These are phyloP conservation scores for Closterium sp. DNA, from an alignment of 139 green algal genomes.

Conservation along the genomic window DNA sequence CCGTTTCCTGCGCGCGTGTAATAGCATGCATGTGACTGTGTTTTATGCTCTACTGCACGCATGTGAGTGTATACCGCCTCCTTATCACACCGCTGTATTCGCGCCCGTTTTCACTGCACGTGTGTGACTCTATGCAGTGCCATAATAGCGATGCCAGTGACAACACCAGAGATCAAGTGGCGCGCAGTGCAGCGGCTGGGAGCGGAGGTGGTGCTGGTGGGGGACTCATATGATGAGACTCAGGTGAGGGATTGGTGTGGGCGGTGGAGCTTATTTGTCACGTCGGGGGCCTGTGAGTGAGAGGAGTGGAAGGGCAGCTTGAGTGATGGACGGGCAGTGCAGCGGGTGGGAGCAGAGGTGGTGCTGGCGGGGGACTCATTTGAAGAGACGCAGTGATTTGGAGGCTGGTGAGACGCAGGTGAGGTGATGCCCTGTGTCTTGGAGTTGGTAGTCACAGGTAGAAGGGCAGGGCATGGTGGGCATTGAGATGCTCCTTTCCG, in stretches of 20 bases:
- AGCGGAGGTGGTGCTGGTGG: slow-evolving; percentile 85
- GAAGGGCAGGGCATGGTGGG: slow-evolving; percentile 92
- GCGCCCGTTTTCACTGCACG: too few relatives aligned
- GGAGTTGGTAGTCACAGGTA: too few relatives aligned
- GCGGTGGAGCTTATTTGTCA: too few relatives aligned
- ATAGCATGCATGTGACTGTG: too few relatives aligned
- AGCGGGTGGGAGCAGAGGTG: slow-evolving; percentile 56
- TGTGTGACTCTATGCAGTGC: background rate
- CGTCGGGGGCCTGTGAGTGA: slow-evolving; percentile 61
- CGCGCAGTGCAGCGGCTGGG: slow-evolving; percentile 66
- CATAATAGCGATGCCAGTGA: slow-evolving; percentile 68
- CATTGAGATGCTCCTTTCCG: slow-evolving; percentile 89
- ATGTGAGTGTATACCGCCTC: too few relatives aligned
- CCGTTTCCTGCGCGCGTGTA: too few relatives aligned
- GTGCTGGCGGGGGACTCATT: slow-evolving; percentile 91
- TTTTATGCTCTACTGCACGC: too few relatives aligned
- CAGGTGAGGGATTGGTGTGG: slow-evolving; percentile 56
- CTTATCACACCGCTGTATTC: too few relatives aligned
- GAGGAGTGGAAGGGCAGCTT: too few relatives aligned
- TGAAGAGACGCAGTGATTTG: slow-evolving; percentile 90
- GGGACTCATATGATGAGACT: slow-evolving; percentile 90
- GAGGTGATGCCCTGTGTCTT: too few relatives aligned
- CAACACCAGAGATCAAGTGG: slow-evolving; percentile 41
- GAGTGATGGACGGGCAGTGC: too few relatives aligned
- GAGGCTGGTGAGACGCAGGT: too few relatives aligned